These are phyloP conservation scores for Solanum bukasovii DNA, from an alignment of 257 asterid genomes.

Conservation along the genomic window DNA sequence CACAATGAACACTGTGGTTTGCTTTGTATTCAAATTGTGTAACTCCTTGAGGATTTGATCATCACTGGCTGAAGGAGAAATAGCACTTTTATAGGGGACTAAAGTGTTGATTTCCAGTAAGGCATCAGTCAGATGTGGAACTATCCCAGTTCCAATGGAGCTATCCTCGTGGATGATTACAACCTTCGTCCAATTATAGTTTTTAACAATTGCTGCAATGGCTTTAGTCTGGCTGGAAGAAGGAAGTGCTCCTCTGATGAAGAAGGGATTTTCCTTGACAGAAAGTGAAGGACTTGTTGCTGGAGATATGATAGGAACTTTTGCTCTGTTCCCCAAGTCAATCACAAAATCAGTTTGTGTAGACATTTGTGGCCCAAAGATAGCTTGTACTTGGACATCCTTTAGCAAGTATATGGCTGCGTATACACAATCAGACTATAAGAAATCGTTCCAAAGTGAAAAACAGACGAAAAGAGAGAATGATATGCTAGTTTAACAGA, in stretches of 20 bases:
- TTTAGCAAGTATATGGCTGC: conserved; percentile 43
- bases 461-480: no score
- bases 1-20: conserved; percentile 40
- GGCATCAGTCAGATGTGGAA: conserved; percentile 16
- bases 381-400: conserved; percentile 30
- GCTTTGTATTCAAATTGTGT: conserved; percentile 19
- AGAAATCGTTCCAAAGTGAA: no score
- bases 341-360: conserved; percentile 33
- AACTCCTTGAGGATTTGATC: conserved; percentile 3
- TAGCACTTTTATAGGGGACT: conserved; percentile 6
- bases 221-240: conserved; percentile 14
- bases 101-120: conserved; percentile 7
- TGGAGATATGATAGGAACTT: conserved; percentile 13
- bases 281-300: conserved; percentile 19
- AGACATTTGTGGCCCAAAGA: conserved; percentile 33
- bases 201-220: conserved; percentile 19
- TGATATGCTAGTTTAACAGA: no score
- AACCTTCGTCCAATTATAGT: conserved; percentile 20
- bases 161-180: conserved; percentile 22
- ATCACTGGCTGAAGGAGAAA: conserved; percentile 10
- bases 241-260: conserved; percentile 17
- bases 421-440: neutral
- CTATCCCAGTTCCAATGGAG: conserved; percentile 5
- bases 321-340: conserved; percentile 14
- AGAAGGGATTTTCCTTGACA: conserved; percentile 14